These are phyloP conservation scores for Trametes cinnabarina DNA, from an alignment of 768 basidiomycete genomes.

Conservation along the genomic window DNA sequence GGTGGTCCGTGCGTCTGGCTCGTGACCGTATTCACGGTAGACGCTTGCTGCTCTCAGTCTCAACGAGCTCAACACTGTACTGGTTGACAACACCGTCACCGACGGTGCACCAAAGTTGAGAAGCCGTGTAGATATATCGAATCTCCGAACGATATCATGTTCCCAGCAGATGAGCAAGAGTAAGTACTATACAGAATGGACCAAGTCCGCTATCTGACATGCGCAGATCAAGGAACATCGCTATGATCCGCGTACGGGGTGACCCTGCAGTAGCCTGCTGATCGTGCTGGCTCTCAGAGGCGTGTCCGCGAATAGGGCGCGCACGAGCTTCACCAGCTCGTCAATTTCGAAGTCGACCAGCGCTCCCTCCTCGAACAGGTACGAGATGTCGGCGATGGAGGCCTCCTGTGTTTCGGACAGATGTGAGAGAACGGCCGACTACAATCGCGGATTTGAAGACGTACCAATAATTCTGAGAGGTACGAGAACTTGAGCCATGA, in stretches of 20 bases:
- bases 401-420: constrained; percentile 60
- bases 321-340: constrained; percentile 78
- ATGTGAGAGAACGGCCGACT: not conserved
- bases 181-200: not conserved
- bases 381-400: constrained; percentile 86
- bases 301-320: constrained; percentile 87
- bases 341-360: constrained; percentile 86
- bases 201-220: not conserved
- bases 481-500: constrained; percentile 96
- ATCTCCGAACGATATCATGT: not conserved
- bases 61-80: no score
- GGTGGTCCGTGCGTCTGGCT: constrained; percentile 24
- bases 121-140: no score
- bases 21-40: constrained; percentile 1
- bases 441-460: constrained; percentile 29
- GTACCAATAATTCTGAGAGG: constrained; percentile 83
- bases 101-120: no score
- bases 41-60: not conserved
- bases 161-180: constrained; percentile 2
- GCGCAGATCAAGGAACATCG: not conserved
- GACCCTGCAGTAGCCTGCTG: constrained; percentile 65
- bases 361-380: constrained; percentile 88
- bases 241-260: constrained; percentile 36
- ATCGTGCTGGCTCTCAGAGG: constrained; percentile 78
- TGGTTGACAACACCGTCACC: no score